Percentiles rank a stretch among this genome's conserved stretches.
Conservation (phyloP, 345 rosid species). For the Populus euphratica region DNA sequence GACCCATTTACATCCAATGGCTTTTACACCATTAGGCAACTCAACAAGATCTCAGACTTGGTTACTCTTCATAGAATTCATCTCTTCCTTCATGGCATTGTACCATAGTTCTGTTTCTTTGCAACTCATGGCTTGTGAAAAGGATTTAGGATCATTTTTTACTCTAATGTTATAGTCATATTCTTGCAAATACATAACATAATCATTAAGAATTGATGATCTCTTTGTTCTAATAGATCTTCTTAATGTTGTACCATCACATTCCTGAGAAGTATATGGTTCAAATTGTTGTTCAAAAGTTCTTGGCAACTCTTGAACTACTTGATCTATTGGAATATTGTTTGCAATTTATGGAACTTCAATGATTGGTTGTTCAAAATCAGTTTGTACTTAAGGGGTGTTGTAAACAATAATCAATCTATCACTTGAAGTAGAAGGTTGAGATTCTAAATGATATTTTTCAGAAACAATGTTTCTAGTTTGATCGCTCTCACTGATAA, state of each 20-base stretch:
- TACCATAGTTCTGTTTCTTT: slow-evolving; percentile 1
- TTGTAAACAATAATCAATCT: not conserved
- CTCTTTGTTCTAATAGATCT: not conserved
- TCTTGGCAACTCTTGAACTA: not conserved
- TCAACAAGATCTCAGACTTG: no score
- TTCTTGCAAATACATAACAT: not conserved
- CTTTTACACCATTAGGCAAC: no score
- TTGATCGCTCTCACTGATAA: no score
- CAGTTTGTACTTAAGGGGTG: not conserved
- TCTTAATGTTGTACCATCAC: slow-evolving; percentile 5
- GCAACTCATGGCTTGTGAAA: slow-evolving; percentile 2
- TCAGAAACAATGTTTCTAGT: no score
- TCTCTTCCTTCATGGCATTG: not conserved
- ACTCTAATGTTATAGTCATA: not conserved
- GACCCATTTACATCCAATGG: no score
- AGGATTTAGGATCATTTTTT: not conserved
- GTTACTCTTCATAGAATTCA: not conserved
- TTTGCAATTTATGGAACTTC: not conserved
- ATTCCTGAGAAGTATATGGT: not conserved
- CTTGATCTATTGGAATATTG: not conserved
- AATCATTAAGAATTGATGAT: not conserved
- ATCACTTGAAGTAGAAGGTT: slow-evolving; percentile 1
- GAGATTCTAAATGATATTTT: no score
- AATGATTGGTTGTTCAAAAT: not conserved
- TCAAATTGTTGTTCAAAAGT: not conserved